phyloP scores from a whole-genome alignment of 2,329 filamentous ascomycete species.

The Magnaporthiopsis poae region DNA sequence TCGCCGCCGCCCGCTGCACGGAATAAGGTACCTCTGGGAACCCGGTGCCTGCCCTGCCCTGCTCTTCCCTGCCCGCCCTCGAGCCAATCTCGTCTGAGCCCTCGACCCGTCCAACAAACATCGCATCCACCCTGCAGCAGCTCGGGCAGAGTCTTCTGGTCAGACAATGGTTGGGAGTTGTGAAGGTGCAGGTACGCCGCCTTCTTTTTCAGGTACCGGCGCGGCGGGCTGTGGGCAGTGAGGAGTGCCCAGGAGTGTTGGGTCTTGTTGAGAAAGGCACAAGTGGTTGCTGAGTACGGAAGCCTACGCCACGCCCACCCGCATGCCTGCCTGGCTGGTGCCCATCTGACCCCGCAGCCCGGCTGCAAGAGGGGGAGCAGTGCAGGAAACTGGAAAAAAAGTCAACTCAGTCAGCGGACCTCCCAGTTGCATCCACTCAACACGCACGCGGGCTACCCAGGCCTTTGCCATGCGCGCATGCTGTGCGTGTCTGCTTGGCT shows the following conservation, averaged over 20 bases:
- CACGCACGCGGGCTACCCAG: neutral
- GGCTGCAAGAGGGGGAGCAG: slow-evolving; percentile 3
- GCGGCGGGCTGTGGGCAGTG: neutral
- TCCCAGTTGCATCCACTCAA: slow-evolving; percentile 1
- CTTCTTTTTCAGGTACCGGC: neutral
- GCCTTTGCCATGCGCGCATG: neutral
- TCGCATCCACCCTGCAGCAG: neutral
- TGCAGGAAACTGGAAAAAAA: slow-evolving; percentile 1
- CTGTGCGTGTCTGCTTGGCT: neutral
- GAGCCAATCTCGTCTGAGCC: neutral
- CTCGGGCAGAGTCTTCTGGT: neutral
- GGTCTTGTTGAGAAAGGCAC: neutral
- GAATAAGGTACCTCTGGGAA: neutral
- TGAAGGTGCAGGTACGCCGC: neutral
- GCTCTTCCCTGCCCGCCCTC: neutral
- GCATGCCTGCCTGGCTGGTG: slow-evolving; percentile 1
- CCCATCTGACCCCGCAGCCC: slow-evolving; percentile 7
- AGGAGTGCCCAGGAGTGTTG: neutral
- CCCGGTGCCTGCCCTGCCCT: neutral
- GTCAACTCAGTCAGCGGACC: slow-evolving; percentile 6
- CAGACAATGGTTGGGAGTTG: neutral
- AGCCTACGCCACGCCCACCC: neutral
- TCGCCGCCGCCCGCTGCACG: neutral
- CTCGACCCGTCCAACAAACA: neutral
- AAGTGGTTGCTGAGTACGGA: neutral